Base-by-base conservation (phyloP, 352 stramenopile genomes). In the Phytophthora pini region DNA sequence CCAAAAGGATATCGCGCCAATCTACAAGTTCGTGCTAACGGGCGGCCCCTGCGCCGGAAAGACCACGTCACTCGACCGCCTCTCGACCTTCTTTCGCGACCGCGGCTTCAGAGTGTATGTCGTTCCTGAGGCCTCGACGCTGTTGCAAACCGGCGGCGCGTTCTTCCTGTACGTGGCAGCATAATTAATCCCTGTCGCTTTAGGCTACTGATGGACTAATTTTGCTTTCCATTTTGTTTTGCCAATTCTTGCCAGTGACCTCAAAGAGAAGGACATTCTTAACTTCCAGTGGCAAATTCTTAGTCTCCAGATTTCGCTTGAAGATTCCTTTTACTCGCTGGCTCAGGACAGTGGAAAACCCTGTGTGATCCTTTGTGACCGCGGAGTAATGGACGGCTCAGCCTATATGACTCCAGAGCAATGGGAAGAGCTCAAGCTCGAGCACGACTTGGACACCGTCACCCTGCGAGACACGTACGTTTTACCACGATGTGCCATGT, bases 31-130 rank as follows among this genome's bases (percentile, higher is more conserved):
- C 57, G 92, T 98, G 47, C 82, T 98, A 60, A 99, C 94, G 39
- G 96, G 94, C 51, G 96, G 94, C 12, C 96, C 94, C 2, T 99
- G 96, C 74, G 96, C 93, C 20, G 96, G 96, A 49, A 99, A 99
- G 69, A 99, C 96, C 43, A 98, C 96, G 54, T 97, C 92, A 46
- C 80, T 98, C 26, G 93, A 97, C 47, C 79, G 93, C 47, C 69
- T 98, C 20, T 96, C 83, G n/a, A 95, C 85, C 27, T 96, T 93
- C 68, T 97, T 94, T 55, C 81, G 88, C 58, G 93, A 98, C 65
- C 85, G 93, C 45, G 93, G 94, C 29, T 98, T 98, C 76, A 90
- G 97, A 68, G 93, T 98, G n/a, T 98, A 98, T 61, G 84, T 93
- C 36, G 94, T 98, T 48, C 96, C 97, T 5, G 97, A 99, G 74